Percentiles rank a stretch among this genome's conserved stretches.
phyloP scores from a whole-genome alignment of 305 asterid genomes.

The Galium porrigens region DNA sequence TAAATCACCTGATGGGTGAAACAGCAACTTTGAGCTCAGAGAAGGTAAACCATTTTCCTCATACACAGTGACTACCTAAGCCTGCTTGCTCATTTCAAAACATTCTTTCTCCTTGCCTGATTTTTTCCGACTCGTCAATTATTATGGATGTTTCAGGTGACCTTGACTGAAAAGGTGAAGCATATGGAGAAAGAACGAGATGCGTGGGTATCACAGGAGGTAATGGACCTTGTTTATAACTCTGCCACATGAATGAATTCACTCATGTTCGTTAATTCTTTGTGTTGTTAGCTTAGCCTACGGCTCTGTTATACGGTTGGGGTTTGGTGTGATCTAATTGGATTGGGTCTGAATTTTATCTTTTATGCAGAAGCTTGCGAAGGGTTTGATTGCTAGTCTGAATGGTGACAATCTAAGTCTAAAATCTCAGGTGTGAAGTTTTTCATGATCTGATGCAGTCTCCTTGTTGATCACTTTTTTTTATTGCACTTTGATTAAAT shows the following conservation, averaged over 20 bases:
- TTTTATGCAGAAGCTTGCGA: slow-evolving; percentile 19
- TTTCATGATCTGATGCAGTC: slow-evolving; percentile 3
- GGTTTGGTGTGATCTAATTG: not conserved
- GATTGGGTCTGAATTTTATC: slow-evolving; percentile 3
- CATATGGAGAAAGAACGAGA: slow-evolving; percentile 40
- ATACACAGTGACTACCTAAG: not conserved
- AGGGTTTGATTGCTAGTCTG: slow-evolving; percentile 19
- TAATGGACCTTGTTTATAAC: slow-evolving; percentile 10
- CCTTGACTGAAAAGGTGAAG: slow-evolving; percentile 33
- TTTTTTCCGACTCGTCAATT: not conserved
- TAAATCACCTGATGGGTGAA: slow-evolving; percentile 33
- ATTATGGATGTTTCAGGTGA: slow-evolving; percentile 23
- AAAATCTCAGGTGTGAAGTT: slow-evolving; percentile 22
- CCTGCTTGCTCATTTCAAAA: not conserved
- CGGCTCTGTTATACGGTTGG: too few species aligned
- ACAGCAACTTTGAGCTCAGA: slow-evolving; percentile 31
- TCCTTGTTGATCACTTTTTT: slow-evolving; percentile 1
- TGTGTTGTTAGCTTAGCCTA: not conserved
- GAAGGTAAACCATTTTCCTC: slow-evolving; percentile 24
- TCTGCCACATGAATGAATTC: not conserved
- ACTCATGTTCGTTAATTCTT: not conserved
- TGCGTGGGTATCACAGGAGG: slow-evolving; percentile 53
- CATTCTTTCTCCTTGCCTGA: not conserved
- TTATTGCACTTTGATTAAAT: not conserved
- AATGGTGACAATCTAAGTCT: slow-evolving; percentile 21